These are phyloP conservation scores for Phytophthora pisi DNA, from an alignment of 352 stramenopile species.

Conservation along the genomic window DNA sequence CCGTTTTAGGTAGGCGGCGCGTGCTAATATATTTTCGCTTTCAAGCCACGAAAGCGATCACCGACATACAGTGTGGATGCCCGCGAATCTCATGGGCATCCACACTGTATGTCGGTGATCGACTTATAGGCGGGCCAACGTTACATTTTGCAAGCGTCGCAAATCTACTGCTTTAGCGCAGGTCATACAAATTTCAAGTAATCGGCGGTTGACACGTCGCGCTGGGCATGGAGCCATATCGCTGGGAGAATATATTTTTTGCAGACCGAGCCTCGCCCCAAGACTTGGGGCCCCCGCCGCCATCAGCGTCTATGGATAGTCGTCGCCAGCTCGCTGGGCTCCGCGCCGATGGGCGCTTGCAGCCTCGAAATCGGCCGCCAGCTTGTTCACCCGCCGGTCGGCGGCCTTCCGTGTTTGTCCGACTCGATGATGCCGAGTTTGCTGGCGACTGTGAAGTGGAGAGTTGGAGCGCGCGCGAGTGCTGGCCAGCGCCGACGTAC, in stretches of 20 bases:
- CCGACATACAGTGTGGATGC: not conserved
- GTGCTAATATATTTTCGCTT: not conserved
- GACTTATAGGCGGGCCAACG: no score
- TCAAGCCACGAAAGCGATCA: not conserved
- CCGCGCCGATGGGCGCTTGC: not conserved
- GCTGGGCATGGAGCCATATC: not conserved
- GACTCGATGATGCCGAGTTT: not conserved
- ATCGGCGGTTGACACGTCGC: not conserved
- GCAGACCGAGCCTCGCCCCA: no score
- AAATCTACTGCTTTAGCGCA: not conserved
- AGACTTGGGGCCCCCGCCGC: no score
- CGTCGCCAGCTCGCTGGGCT: conserved; percentile 10
- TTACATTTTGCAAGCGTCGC: not conserved
- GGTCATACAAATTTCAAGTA: not conserved
- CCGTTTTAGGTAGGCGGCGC: no score
- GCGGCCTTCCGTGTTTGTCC: conserved; percentile 6
- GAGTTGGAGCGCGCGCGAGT: no score
- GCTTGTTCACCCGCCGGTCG: conserved; percentile 20
- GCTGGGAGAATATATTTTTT: not conserved
- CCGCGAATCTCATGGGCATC: no score
- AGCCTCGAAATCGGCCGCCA: not conserved
- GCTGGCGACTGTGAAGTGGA: no score
- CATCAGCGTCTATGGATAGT: conserved; percentile 20
- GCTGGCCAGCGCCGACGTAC: no score
- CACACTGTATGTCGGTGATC: not conserved